These are phyloP conservation scores for Zymoseptoria passerinii DNA, from an alignment of 2,329 filamentous ascomycete species.

Conservation along the genomic window DNA sequence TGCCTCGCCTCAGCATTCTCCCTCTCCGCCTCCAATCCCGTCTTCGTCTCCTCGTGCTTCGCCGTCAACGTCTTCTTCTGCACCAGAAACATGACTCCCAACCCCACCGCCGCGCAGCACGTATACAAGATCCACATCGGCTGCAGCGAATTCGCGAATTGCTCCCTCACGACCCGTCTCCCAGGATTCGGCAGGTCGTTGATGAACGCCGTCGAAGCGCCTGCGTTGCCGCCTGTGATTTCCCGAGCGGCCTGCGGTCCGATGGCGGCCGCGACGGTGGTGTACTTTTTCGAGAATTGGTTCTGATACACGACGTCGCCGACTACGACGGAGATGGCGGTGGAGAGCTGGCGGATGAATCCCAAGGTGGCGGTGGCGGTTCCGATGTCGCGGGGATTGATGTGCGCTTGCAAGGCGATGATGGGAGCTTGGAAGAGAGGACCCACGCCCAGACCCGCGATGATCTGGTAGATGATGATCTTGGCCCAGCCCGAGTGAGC, in stretches of 20 bases:
- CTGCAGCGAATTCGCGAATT: conserved; percentile 37
- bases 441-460: conserved; percentile 56
- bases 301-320: conserved; percentile 77
- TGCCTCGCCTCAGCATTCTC: conserved; percentile 32
- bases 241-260: conserved; percentile 42
- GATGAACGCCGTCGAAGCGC: conserved; percentile 53
- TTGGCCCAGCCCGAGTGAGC: conserved; percentile 31
- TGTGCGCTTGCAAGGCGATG: conserved; percentile 58
- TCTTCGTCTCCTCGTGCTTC: conserved; percentile 43
- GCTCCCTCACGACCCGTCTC: conserved; percentile 34
- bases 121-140: conserved; percentile 46
- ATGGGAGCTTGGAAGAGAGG: conserved; percentile 63
- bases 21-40: conserved; percentile 38
- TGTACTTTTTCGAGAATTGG: conserved; percentile 52
- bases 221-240: conserved; percentile 53
- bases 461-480: conserved; percentile 47
- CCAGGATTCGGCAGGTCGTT: conserved; percentile 42
- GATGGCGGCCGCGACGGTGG: conserved; percentile 42
- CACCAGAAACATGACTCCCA: conserved; percentile 35
- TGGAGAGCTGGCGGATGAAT: conserved; percentile 61
- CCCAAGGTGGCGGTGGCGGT: conserved; percentile 59
- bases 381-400: conserved; percentile 57
- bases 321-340: conserved; percentile 59
- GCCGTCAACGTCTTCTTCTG: conserved; percentile 35
- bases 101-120: conserved; percentile 32